A percentile compares a stretch with the other conserved stretches of the same genome.
These are phyloP conservation scores for Trametes versicolor DNA, from an alignment of 1,284 basidiomycete genomes.

Conservation along the genomic window DNA sequence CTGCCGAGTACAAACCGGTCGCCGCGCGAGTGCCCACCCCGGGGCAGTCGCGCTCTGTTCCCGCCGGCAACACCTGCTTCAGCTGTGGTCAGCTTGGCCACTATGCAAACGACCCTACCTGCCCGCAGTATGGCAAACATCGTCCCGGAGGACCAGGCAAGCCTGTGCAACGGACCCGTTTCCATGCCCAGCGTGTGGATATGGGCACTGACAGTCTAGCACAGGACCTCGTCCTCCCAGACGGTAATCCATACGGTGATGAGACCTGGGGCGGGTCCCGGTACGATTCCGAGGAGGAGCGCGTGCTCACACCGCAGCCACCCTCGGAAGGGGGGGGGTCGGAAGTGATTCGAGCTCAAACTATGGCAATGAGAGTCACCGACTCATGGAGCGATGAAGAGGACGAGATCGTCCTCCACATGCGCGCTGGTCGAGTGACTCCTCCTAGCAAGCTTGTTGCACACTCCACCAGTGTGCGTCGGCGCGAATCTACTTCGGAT, in stretches of 20 bases:
- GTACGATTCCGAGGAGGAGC: conserved; percentile 8
- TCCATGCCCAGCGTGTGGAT: conserved; percentile 7
- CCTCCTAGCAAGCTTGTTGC: neutral
- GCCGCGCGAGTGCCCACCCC: too few species aligned
- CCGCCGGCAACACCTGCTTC: conserved; percentile 2
- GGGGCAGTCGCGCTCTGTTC: too few species aligned
- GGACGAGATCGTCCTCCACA: neutral
- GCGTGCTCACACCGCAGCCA: neutral
- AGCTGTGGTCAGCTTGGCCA: conserved; percentile 14
- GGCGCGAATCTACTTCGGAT: neutral
- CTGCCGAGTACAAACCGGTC: too few species aligned
- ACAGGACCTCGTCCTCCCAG: too few species aligned
- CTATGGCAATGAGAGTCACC: conserved; percentile 5
- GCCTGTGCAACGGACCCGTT: conserved; percentile 1
- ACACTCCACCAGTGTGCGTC: neutral
- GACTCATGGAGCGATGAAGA: neutral
- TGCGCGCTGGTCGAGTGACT: conserved; percentile 1
- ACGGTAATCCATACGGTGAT: neutral
- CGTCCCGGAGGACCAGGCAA: too few species aligned
- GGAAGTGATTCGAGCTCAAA: neutral
- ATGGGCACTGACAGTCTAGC: too few species aligned
- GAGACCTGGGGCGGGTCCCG: conserved; percentile 13
- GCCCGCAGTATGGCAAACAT: conserved; percentile 8
- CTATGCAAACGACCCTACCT: conserved; percentile 10
- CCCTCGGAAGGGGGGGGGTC: neutral